Percentiles rank a stretch among this genome's conserved stretches.
phyloP scores from a whole-genome alignment of 352 stramenopile genomes.

The Phytophthora aleatoria region DNA sequence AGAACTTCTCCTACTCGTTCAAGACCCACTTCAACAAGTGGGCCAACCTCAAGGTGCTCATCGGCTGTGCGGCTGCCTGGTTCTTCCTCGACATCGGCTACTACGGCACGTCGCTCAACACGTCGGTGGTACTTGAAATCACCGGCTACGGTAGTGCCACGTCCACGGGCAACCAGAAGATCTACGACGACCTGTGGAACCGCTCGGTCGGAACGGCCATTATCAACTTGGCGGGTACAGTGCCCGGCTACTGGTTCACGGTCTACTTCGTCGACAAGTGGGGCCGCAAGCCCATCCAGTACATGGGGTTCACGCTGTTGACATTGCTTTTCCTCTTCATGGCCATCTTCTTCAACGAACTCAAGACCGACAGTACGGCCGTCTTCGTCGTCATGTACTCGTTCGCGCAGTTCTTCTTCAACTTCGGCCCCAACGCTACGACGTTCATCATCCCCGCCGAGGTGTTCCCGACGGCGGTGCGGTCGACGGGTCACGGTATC shows the following conservation, averaged over 20 bases:
- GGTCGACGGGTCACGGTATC: constrained; percentile 85
- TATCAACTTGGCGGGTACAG: constrained; percentile 54
- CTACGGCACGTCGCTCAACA: constrained; percentile 63
- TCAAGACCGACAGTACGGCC: constrained; percentile 40
- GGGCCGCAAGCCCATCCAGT: constrained; percentile 65
- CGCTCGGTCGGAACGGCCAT: constrained; percentile 47
- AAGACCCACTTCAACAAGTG: constrained; percentile 43
- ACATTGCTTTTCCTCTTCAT: constrained; percentile 58
- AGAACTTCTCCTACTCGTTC: constrained; percentile 43
- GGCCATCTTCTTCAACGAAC: constrained; percentile 48
- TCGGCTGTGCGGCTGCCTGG: constrained; percentile 54
- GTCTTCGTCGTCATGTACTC: constrained; percentile 58
- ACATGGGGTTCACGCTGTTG: constrained; percentile 53
- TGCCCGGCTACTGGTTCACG: constrained; percentile 73
- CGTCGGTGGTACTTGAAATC: constrained; percentile 46
- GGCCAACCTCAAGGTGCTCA: constrained; percentile 50
- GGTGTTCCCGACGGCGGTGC: constrained; percentile 81
- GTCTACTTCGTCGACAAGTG: constrained; percentile 60
- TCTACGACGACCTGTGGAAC: constrained; percentile 49
- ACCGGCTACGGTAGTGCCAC: constrained; percentile 44
- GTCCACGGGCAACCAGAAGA: constrained; percentile 50
- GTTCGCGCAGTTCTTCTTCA: constrained; percentile 67
- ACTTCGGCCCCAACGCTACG: constrained; percentile 77
- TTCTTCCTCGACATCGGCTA: constrained; percentile 72
- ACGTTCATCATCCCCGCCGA: constrained; percentile 89